Evolutionary conservation across 2,329 filamentous ascomycete species (phyloP), one percentile per base, ranked within the genome.

Genomic region (Exserohilum rostratum): DNA sequence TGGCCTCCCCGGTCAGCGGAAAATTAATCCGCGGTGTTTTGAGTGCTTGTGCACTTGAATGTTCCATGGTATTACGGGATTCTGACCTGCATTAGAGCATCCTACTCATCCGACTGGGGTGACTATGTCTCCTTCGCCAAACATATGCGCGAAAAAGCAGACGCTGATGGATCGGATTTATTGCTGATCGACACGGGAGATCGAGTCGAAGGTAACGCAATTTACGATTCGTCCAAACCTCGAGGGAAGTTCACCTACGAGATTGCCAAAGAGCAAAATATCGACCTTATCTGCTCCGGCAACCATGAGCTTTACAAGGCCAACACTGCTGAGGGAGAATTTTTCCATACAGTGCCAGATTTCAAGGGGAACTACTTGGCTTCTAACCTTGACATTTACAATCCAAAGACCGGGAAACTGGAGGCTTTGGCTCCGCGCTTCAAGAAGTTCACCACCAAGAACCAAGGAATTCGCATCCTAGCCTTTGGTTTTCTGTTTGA

Each of bases 101-200:
- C 95, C 56, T 99, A 96, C 76, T 93, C 91, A 6, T 93, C 91
- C 42, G 95, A 99, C 76, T 98, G 95, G 92, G 95, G 95, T 54
- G 95, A 99, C 77, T 99, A 98, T 76, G 84, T 98, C 67, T 97
- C 93, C 6, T 97, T 99, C 71, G 86, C 92, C 30, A 82, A 88
- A 31, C 91, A 93, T 71, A 86, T 99, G 82, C 89, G 86, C 51
- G 83, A 86, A 62, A 87, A 85, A 69, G 91, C 92, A 50, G 90
- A 97, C 69, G 84, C 86, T 1, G 82, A 88, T 48, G 92, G 91
- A 39, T 85, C 85, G 25, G 95, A 99, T 72, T 80, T 99, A 13
- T 79, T 99, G n/a, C 80, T 99, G n/a, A 81, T 99, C 60, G 95
- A 99, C 73, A 97, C 93, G 0, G 95, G 95, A 56, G 95, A 98